These are phyloP conservation scores for Pestalotiopsis sp. DNA, from an alignment of 2,329 filamentous ascomycete genomes.

Conservation along the genomic window DNA sequence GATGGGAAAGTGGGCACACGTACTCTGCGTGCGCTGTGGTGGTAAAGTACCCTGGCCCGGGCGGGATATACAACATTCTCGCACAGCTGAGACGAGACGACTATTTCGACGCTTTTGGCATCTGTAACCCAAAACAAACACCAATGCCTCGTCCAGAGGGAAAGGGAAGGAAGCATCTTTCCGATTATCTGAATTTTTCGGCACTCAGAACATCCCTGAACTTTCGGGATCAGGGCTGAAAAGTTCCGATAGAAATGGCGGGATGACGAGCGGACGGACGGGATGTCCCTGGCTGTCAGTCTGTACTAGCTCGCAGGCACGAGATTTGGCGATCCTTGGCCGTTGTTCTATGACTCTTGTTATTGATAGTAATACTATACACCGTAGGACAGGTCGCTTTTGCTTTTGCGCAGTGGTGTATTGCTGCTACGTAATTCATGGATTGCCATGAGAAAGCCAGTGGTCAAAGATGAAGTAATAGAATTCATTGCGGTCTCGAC, in stretches of 20 bases:
- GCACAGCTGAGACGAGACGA: neutral
- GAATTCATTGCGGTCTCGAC: neutral
- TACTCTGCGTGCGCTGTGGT: neutral
- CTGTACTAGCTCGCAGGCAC: neutral
- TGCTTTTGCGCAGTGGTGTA: neutral
- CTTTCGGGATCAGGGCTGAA: neutral
- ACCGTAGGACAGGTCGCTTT: neutral
- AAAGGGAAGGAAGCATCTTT: neutral
- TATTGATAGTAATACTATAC: neutral
- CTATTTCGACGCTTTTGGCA: too few species aligned
- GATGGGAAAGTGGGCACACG: neutral
- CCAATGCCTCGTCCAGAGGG: neutral
- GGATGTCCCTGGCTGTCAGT: neutral
- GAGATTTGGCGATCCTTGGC: neutral
- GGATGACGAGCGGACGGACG: neutral
- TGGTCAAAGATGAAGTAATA: neutral
- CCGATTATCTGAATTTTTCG: neutral
- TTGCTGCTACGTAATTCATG: neutral
- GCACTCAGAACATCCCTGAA: neutral
- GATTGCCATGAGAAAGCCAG: neutral
- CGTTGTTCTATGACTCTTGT: neutral
- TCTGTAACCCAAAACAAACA: neutral
- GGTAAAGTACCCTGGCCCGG: neutral
- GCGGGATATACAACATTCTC: neutral
- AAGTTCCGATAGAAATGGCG: neutral